Percentiles rank a stretch among this genome's conserved stretches.
phyloP scores from a whole-genome alignment of 495 filamentous ascomycete genomes.

The Aspergillus olivimuriae region DNA sequence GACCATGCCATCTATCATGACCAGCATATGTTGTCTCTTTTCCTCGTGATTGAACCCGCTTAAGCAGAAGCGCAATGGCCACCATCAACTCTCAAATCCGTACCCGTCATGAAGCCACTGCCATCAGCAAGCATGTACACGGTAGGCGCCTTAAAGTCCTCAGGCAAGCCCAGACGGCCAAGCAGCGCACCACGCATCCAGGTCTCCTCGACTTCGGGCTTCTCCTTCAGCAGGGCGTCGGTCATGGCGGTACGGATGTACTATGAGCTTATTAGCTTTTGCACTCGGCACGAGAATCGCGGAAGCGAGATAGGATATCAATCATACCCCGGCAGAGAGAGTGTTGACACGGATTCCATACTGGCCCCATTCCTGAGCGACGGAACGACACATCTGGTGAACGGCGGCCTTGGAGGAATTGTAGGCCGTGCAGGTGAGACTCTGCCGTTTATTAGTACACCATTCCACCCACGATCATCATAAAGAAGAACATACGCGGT shows the following conservation, averaged over 20 bases:
- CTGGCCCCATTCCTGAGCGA: conserved; percentile 59
- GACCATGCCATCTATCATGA: neutral
- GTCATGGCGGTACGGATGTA: conserved; percentile 34
- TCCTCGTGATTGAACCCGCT: too few relatives aligned
- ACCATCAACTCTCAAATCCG: conserved; percentile 33
- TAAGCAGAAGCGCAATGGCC: conserved; percentile 33
- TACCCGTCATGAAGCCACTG: conserved; percentile 36
- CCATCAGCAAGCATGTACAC: conserved; percentile 40
- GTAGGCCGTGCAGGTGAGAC: conserved; percentile 57
- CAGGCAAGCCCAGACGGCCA: conserved; percentile 28
- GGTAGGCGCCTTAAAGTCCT: conserved; percentile 38
- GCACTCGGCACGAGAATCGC: neutral
- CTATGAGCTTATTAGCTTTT: conserved; percentile 20
- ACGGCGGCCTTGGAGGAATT: conserved; percentile 64
- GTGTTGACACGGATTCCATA: conserved; percentile 33
- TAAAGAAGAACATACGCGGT: conserved; percentile 44
- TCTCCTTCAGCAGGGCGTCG: conserved; percentile 35
- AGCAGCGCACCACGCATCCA: conserved; percentile 33
- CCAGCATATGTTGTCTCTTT: neutral
- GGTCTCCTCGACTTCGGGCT: conserved; percentile 50
- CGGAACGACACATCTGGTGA: conserved; percentile 55
- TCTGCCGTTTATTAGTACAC: conserved; percentile 29
- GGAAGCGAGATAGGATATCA: too few relatives aligned
- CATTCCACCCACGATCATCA: too few relatives aligned
- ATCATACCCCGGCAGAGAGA: conserved; percentile 37